Conservation (phyloP, 83 land plant species). For the Larix sibirica region DNA sequence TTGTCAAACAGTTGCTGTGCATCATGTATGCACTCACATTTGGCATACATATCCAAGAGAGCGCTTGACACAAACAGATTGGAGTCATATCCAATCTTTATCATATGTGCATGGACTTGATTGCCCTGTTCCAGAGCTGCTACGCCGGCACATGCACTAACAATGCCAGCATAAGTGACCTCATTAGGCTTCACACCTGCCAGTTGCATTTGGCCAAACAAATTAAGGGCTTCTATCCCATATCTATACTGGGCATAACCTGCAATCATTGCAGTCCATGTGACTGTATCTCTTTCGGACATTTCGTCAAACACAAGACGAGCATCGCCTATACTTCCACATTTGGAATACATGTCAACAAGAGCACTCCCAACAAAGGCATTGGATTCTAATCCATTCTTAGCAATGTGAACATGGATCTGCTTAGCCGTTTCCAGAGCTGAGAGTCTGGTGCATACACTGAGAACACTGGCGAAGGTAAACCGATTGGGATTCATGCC, state of each 20-base stretch:
- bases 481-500: neutral
- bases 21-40: constrained; percentile 32
- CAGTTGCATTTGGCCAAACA: constrained; percentile 37
- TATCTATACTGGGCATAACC: constrained; percentile 41
- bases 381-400: neutral
- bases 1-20: constrained; percentile 35
- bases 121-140: constrained; percentile 21
- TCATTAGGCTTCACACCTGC: constrained; percentile 28
- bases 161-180: constrained; percentile 37
- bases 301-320: neutral
- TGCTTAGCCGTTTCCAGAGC: neutral
- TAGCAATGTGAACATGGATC: neutral
- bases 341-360: neutral
- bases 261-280: neutral
- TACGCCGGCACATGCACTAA: constrained; percentile 35
- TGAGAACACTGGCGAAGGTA: neutral
- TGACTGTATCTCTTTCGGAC: neutral
- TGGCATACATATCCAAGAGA: constrained; percentile 43
- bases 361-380: constrained; percentile 11
- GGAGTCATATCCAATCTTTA: constrained; percentile 27
- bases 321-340: neutral
- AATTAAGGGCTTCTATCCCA: constrained; percentile 43
- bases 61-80: constrained; percentile 41
- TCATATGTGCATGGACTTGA: constrained; percentile 31
- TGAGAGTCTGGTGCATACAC: neutral